Conservation (phyloP, 1,139 yeast genomes). For the Blastobotrys elegans region DNA sequence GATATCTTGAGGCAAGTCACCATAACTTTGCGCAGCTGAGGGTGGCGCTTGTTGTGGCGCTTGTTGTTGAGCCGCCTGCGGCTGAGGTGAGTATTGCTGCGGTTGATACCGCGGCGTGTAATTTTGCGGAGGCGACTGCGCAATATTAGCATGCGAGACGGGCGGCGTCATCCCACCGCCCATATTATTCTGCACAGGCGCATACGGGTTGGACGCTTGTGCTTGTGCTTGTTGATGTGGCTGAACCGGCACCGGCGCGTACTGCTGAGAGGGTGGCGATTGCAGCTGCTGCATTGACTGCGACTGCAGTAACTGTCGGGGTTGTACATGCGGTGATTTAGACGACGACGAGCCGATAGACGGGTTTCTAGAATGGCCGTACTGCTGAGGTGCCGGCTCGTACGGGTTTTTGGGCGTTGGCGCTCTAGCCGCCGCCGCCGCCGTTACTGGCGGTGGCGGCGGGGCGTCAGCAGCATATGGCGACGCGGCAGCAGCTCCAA, state of each 20-base stretch:
- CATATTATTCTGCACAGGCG: too few relatives aligned
- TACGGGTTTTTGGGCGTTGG: slow-evolving; percentile 5
- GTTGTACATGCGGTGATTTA: slow-evolving; percentile 5
- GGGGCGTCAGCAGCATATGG: neutral
- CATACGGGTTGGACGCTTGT: slow-evolving; percentile 15
- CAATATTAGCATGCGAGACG: neutral
- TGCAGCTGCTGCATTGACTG: slow-evolving; percentile 3
- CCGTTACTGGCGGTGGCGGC: neutral
- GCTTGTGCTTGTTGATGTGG: slow-evolving; percentile 2
- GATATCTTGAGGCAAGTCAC: slow-evolving; percentile 12
- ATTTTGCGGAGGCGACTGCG: too few relatives aligned
- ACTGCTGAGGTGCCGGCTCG: slow-evolving; percentile 2
- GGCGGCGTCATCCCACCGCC: neutral
- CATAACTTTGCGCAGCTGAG: slow-evolving; percentile 7
- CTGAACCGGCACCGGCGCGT: slow-evolving; percentile 8
- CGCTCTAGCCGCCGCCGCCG: neutral
- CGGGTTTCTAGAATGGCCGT: slow-evolving; percentile 14
- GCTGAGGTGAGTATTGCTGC: slow-evolving; percentile 11
- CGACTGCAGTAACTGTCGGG: slow-evolving; percentile 5
- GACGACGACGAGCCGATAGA: slow-evolving; percentile 12
- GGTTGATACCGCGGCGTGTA: slow-evolving; percentile 3
- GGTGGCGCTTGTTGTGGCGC: slow-evolving; percentile 5
- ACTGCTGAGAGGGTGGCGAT: slow-evolving; percentile 4
- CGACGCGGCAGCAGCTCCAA: neutral
- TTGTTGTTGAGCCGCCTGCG: neutral